Evolutionary conservation across 2,329 filamentous ascomycete genomes (phyloP).

Genomic region (Penicillium brasilianum): DNA sequence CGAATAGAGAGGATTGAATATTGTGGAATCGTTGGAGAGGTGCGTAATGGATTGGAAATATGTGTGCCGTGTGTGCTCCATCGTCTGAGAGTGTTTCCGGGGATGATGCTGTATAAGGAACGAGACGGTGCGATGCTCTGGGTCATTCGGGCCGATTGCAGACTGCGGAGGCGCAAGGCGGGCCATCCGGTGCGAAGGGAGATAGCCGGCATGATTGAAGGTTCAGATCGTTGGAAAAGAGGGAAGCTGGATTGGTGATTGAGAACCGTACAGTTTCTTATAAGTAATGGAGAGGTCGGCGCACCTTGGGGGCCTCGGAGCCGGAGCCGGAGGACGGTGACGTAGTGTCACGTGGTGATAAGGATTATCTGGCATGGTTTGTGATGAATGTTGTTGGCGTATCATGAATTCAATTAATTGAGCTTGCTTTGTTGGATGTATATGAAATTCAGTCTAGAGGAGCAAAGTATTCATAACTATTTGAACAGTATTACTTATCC

Average conservation of each 20-base stretch:
- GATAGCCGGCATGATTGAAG: neutral
- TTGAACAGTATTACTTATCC: no score
- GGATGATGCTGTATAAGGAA: neutral
- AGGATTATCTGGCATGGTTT: constrained; percentile 11
- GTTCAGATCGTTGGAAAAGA: neutral
- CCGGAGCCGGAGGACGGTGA: constrained; percentile 1
- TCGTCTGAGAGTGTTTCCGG: neutral
- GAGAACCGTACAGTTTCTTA: neutral
- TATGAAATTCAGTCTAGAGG: no score
- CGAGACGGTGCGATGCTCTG: neutral
- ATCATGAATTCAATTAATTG: neutral
- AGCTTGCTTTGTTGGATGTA: neutral
- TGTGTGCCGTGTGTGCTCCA: neutral
- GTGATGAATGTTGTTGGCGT: neutral
- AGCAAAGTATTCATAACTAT: no score
- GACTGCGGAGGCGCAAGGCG: constrained; percentile 2
- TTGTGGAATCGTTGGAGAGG: neutral
- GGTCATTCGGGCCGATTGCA: constrained; percentile 5
- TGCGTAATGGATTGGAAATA: neutral
- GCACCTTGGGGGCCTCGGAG: constrained; percentile 6
- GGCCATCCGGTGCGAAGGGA: neutral
- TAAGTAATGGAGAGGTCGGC: neutral
- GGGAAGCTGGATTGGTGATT: neutral
- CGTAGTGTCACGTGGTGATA: constrained; percentile 14
- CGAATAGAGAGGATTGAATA: neutral